Base-by-base conservation (phyloP, 2,329 filamentous ascomycete genomes). In the Hypoxylon sp. region DNA sequence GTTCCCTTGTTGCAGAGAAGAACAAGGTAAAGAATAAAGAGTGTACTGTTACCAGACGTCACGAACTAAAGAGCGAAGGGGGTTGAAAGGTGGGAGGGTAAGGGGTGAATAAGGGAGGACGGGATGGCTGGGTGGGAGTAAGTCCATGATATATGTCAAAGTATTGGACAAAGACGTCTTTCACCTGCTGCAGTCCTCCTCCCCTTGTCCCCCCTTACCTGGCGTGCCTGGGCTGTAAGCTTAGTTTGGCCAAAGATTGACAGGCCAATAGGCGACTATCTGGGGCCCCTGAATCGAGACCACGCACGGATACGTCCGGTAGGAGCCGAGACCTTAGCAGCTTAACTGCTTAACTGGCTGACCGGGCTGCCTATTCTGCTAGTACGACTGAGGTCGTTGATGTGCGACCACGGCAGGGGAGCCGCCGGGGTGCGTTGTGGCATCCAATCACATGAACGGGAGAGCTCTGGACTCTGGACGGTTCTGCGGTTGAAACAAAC, bases 311-410 rank as follows among this genome's bases (percentile, higher is more conserved):
- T 29, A 17, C n/a, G 31, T 17, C n/a, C 31, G 31, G 31, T 33
- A 33, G 17, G 31, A 33, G n/a, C 31, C 31, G 29, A 33, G 23
- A 47, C 49, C 50, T 53, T 49, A 17, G 52, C 50, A 23, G n/a
- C n/a, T n/a, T n/a, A n/a, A n/a, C n/a, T n/a, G n/a, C n/a, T n/a
- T n/a, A n/a, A n/a, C n/a, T n/a, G n/a, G n/a, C n/a, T n/a, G n/a
- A n/a, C n/a, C n/a, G n/a, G n/a, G n/a, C n/a, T 50, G 33, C 41
- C 41, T 13, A 26, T 37, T 48, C 47, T 38, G 51, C 48, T 50
- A 60, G 60, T 54, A 49, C 57, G 18, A 52, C 54, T 52, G 38
- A 24, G 60, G 60, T 13, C 45, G 42, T 29, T 58, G 60, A 60
- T 63, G 31, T 48, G 38, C 57, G 37, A 41, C 24, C n/a, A 46